Conservation (phyloP, 129 eudicot genomes). For the Oenanthe sinensis region DNA sequence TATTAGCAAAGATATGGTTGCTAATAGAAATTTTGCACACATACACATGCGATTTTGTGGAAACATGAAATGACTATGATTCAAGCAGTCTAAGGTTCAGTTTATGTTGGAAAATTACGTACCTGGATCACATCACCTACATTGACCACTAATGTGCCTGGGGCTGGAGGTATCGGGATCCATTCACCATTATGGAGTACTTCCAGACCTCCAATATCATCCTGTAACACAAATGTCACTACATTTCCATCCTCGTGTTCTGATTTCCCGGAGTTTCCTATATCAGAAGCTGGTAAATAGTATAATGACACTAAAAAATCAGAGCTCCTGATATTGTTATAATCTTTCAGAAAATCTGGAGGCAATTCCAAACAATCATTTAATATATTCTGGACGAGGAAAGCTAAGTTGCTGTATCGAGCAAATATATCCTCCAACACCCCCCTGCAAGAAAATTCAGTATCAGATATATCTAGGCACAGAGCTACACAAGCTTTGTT, state of each 20-base stretch:
- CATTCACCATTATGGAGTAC: conserved; percentile 14
- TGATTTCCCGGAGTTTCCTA: conserved; percentile 7
- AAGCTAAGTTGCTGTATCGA: conserved; percentile 4
- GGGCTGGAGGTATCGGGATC: conserved; percentile 11
- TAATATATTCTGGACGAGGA: background rate
- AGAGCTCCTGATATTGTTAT: background rate
- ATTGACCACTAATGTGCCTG: conserved; percentile 13
- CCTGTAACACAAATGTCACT: conserved; percentile 17
- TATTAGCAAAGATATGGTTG: too few species aligned
- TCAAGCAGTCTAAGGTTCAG: background rate
- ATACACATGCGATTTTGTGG: too few species aligned
- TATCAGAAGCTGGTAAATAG: conserved; percentile 14
- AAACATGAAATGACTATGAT: too few species aligned
- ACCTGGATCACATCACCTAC: conserved; percentile 17
- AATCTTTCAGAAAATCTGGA: conserved; percentile 9
- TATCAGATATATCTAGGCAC: background rate
- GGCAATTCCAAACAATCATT: conserved; percentile 13
- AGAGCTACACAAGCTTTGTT: background rate
- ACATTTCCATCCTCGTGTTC: conserved; percentile 16
- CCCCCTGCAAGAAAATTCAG: background rate
- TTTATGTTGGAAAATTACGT: background rate
- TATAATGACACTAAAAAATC: conserved; percentile 10
- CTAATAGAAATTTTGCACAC: too few species aligned
- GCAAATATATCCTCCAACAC: conserved; percentile 10
- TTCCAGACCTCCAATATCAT: conserved; percentile 14